phyloP scores from a whole-genome alignment of 2,329 filamentous ascomycete species.

The Periconia sp. region DNA sequence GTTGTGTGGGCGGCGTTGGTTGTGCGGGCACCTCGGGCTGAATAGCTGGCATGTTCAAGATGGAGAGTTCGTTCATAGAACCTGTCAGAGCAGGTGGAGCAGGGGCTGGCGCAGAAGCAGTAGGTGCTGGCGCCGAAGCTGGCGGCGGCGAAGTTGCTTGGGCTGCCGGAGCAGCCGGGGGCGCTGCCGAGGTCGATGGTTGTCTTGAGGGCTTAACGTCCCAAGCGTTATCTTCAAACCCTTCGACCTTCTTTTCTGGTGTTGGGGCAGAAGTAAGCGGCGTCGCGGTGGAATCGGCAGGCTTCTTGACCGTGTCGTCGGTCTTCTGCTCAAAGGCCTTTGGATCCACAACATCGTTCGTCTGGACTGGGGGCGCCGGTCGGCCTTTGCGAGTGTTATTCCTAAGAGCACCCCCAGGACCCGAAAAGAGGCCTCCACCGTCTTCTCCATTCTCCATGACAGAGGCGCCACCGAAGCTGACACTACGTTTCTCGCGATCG shows the following conservation, averaged over 20 bases:
- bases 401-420: constrained; percentile 84
- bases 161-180: constrained; percentile 47
- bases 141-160: constrained; percentile 50
- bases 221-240: constrained; percentile 98
- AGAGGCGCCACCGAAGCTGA: constrained; percentile 59
- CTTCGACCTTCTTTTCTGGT: constrained; percentile 59
- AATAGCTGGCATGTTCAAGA: constrained; percentile 59
- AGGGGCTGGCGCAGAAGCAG: constrained; percentile 62
- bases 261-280: constrained; percentile 57
- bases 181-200: constrained; percentile 45
- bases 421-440: constrained; percentile 81
- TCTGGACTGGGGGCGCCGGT: constrained; percentile 83
- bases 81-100: constrained; percentile 60
- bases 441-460: constrained; percentile 65
- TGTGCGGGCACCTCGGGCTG: constrained; percentile 49
- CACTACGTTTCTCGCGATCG: constrained; percentile 60
- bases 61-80: constrained; percentile 71
- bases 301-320: constrained; percentile 52
- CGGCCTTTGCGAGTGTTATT: constrained; percentile 96
- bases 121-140: constrained; percentile 44
- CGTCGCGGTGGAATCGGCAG: constrained; percentile 55
- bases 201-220: constrained; percentile 84
- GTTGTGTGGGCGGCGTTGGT: constrained; percentile 47
- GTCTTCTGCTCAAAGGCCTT: constrained; percentile 76
- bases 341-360: constrained; percentile 85